Conservation (phyloP, 169 alveolate genomes). For the Eimeria necatrix region DNA sequence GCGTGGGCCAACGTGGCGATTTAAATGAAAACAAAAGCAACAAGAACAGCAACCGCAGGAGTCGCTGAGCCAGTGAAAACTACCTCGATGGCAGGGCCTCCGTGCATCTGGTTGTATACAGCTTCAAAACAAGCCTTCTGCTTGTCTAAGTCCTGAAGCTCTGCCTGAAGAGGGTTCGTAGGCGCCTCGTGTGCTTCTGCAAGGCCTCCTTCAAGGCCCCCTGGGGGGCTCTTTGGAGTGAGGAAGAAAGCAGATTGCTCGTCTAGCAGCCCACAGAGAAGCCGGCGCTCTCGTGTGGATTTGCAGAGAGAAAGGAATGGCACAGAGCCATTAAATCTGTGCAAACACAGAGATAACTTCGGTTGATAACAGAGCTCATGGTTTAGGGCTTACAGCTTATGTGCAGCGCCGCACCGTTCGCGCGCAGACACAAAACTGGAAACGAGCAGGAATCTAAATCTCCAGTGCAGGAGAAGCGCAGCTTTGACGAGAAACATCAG, state of each 20-base stretch:
- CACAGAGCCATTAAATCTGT: constrained; percentile 49
- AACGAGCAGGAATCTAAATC: no score
- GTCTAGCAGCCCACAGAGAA: constrained; percentile 67
- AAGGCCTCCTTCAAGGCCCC: background rate
- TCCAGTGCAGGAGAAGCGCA: no score
- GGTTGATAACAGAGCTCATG: background rate
- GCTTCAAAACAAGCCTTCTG: constrained; percentile 5
- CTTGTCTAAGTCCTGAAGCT: background rate
- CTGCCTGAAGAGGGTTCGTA: background rate
- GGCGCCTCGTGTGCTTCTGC: background rate
- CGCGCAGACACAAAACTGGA: no score
- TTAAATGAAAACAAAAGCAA: background rate
- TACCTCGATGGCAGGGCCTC: constrained; percentile 33
- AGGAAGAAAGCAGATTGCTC: constrained; percentile 76
- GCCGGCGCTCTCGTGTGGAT: constrained; percentile 48
- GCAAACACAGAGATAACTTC: background rate
- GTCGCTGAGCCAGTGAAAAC: background rate
- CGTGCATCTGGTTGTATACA: constrained; percentile 15
- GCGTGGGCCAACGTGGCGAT: no score
- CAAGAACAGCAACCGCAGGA: background rate
- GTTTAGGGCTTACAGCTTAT: background rate
- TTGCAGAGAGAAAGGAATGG: constrained; percentile 58
- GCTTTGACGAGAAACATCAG: background rate
- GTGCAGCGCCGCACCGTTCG: background rate
- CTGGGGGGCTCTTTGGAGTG: background rate